These are phyloP conservation scores for Colletotrichum viniferum DNA, from an alignment of 2,329 filamentous ascomycete species.

Conservation along the genomic window DNA sequence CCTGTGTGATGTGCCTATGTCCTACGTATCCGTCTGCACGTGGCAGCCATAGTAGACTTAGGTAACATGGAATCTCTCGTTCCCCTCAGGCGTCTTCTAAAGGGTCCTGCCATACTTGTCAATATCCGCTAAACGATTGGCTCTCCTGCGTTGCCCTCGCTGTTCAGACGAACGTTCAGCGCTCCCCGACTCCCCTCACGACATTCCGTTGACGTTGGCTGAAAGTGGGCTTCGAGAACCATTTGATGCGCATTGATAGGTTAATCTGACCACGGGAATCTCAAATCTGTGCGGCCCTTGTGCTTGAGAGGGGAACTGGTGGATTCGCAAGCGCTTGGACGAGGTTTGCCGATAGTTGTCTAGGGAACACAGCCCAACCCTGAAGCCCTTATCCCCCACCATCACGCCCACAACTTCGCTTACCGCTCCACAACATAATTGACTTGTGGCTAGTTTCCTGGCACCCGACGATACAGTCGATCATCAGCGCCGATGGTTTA, in stretches of 20 bases:
- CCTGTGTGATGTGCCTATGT: not conserved
- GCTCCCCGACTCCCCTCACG: not conserved
- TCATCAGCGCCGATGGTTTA: constrained; percentile 17
- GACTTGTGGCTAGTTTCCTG: fast-evolving
- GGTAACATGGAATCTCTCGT: not conserved
- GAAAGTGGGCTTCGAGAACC: not conserved
- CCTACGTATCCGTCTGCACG: not conserved
- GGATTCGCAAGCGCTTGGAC: not conserved
- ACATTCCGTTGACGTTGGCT: not conserved
- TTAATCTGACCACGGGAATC: constrained; percentile 1
- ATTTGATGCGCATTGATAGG: not conserved
- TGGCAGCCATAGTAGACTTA: not conserved
- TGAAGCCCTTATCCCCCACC: constrained; percentile 10
- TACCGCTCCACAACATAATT: not conserved
- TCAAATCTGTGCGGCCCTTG: not conserved
- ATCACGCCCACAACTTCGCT: not conserved
- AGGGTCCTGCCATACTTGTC: constrained; percentile 5
- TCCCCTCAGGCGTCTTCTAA: not conserved
- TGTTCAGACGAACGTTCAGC: constrained; percentile 7
- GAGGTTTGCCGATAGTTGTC: not conserved
- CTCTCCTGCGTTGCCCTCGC: not conserved
- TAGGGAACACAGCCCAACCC: not conserved
- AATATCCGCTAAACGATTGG: constrained; percentile 10
- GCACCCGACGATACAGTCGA: not conserved
- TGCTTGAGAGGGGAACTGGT: not conserved